Evolutionary conservation across 768 basidiomycete genomes (phyloP).

Genomic region (Pleurotus tuoliensis): DNA sequence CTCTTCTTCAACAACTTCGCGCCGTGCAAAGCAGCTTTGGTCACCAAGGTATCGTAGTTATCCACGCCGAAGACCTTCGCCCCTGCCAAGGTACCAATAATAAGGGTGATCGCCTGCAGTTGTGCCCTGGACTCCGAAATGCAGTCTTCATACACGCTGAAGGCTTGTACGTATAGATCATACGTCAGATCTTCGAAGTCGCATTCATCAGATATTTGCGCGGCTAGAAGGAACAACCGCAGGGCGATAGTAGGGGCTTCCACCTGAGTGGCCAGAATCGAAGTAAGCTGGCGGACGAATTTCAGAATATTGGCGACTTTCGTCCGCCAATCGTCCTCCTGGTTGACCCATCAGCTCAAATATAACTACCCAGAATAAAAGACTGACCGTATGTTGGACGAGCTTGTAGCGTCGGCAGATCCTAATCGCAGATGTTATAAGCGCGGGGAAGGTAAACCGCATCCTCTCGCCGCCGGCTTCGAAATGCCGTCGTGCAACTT

Average conservation of each 20-base stretch:
- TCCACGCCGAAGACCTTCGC: constrained; percentile 90
- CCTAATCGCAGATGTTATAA: constrained; percentile 91
- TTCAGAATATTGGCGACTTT: constrained; percentile 89
- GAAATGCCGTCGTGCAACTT: constrained; percentile 88
- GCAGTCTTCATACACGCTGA: constrained; percentile 96
- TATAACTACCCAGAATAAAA: neutral
- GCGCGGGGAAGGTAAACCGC: constrained; percentile 93
- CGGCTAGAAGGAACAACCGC: constrained; percentile 91
- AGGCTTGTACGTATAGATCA: constrained; percentile 96
- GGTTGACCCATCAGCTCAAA: constrained; percentile 3
- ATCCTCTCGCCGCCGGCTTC: constrained; percentile 92
- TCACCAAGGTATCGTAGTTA: constrained; percentile 96
- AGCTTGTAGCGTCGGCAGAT: constrained; percentile 90
- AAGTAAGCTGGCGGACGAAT: constrained; percentile 90
- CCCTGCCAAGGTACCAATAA: constrained; percentile 87
- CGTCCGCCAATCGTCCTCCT: constrained; percentile 85
- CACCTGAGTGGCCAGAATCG: constrained; percentile 89
- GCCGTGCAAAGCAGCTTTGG: constrained; percentile 97
- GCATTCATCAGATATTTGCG: constrained; percentile 92
- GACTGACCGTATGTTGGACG: constrained; percentile 61
- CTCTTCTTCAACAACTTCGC: constrained; percentile 97
- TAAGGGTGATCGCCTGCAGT: constrained; percentile 93
- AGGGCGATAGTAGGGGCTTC: constrained; percentile 92
- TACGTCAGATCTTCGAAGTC: constrained; percentile 95
- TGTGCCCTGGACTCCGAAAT: constrained; percentile 96